These are phyloP conservation scores for Coemansia biformis DNA, from an alignment of 192 early-diverging fungal species.

Conservation along the genomic window DNA sequence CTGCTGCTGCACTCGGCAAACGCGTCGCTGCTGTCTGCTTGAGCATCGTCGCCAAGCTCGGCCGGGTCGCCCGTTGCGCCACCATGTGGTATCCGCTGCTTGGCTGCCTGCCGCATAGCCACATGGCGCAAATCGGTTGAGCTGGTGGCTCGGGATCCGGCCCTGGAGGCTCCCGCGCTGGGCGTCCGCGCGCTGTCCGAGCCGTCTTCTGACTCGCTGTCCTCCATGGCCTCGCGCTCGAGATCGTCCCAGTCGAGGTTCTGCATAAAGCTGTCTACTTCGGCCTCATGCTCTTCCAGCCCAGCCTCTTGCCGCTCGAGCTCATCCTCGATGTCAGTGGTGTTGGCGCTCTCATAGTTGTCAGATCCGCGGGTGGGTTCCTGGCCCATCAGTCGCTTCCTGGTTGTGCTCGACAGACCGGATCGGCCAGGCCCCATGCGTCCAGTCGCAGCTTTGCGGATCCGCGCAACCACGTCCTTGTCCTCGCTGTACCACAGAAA, in stretches of 20 bases:
- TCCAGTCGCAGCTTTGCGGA: background rate
- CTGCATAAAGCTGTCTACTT: constrained; percentile 54
- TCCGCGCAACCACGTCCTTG: constrained; percentile 10
- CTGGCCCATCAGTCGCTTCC: constrained; percentile 18
- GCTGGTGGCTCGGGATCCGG: constrained; percentile 1
- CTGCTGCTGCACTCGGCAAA: constrained; percentile 18
- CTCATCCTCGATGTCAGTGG: constrained; percentile 46
- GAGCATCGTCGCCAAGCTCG: background rate
- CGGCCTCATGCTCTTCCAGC: constrained; percentile 48
- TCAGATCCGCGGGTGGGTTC: constrained; percentile 13
- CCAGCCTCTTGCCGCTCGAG: constrained; percentile 49
- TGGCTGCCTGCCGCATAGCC: too few relatives aligned
- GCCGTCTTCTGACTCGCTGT: constrained; percentile 39
- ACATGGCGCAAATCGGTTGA: too few relatives aligned
- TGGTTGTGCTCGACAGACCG: background rate
- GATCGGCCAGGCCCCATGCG: background rate
- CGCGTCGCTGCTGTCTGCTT: constrained; percentile 26
- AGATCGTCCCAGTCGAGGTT: constrained; percentile 53
- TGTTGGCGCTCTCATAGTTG: constrained; percentile 43
- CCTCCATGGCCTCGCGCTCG: constrained; percentile 52
- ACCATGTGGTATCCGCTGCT: too few relatives aligned
- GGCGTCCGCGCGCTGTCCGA: too few relatives aligned
- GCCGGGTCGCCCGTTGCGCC: constrained; percentile 5
- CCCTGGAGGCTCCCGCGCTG: too few relatives aligned
- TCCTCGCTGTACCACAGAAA: constrained; percentile 54